These are phyloP conservation scores for Penicilliopsis zonata DNA, from an alignment of 495 filamentous ascomycete species.

Conservation along the genomic window DNA sequence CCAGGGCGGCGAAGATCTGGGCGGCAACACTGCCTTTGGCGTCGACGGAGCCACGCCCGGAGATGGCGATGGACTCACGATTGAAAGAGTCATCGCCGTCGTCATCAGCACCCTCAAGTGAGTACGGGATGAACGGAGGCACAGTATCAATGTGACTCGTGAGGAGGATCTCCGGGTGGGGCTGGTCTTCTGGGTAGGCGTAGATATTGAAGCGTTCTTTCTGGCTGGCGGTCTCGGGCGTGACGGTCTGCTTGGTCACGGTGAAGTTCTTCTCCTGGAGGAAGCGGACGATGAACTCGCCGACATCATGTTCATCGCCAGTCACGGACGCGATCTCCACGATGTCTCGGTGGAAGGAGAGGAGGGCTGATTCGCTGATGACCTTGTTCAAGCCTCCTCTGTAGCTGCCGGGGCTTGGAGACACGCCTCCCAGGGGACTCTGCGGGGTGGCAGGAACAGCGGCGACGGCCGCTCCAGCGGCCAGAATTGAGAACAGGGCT, in stretches of 20 bases:
- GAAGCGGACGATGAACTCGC: slow-evolving; percentile 54
- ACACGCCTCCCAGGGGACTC: background rate
- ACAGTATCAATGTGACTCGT: slow-evolving; percentile 66
- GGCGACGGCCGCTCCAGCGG: slow-evolving; percentile 11
- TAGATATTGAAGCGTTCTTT: slow-evolving; percentile 62
- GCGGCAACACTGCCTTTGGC: slow-evolving; percentile 82
- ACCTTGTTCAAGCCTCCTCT: slow-evolving; percentile 11
- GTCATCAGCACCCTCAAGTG: slow-evolving; percentile 8
- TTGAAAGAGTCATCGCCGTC: slow-evolving; percentile 20
- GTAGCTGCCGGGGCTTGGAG: background rate
- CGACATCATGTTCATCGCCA: slow-evolving; percentile 58
- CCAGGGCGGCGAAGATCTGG: slow-evolving; percentile 55
- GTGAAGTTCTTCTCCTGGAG: slow-evolving; percentile 53
- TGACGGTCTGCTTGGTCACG: slow-evolving; percentile 48
- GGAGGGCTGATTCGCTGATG: slow-evolving; percentile 38
- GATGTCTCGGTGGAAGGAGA: slow-evolving; percentile 65
- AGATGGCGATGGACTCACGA: slow-evolving; percentile 38
- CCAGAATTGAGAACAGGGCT: slow-evolving; percentile 8
- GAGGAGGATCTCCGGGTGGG: slow-evolving; percentile 54
- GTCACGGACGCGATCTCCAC: slow-evolving; percentile 66
- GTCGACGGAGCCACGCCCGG: slow-evolving; percentile 78
- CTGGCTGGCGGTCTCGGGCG: slow-evolving; percentile 7
- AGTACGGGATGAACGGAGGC: slow-evolving; percentile 52
- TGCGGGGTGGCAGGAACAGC: slow-evolving; percentile 6
- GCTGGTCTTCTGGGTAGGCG: slow-evolving; percentile 51